Conservation (phyloP, 768 basidiomycete genomes). For the Suillus placidus region DNA sequence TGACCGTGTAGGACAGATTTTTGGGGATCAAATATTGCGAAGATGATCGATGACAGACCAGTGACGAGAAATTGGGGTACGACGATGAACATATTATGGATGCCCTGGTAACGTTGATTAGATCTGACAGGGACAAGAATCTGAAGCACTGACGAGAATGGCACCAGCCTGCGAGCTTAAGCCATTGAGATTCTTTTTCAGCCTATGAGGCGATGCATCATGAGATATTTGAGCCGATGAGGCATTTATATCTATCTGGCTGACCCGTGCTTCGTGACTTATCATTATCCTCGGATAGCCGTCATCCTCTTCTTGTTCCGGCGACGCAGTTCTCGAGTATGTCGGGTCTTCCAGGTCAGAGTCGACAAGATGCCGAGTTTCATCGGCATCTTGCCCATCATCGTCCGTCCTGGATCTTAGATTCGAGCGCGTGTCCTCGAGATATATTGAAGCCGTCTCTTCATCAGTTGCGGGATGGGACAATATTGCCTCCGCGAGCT, state of each 20-base stretch:
- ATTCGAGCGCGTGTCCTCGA: conserved; percentile 39
- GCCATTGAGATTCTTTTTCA: conserved; percentile 26
- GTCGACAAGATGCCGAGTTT: conserved; percentile 25
- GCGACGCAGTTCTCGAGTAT: conserved; percentile 12
- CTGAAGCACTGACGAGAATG: conserved; percentile 61
- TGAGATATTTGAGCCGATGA: conserved; percentile 15
- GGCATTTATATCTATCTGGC: conserved; percentile 44
- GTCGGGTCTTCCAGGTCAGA: conserved; percentile 23
- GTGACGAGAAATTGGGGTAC: conserved; percentile 94
- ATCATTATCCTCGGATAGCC: conserved; percentile 35
- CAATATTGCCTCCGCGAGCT: conserved; percentile 88
- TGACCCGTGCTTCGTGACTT: conserved; percentile 52
- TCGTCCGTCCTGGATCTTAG: conserved; percentile 13
- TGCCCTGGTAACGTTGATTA: conserved; percentile 57
- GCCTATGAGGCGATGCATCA: conserved; percentile 6
- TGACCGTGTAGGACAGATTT: conserved; percentile 46
- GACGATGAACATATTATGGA: conserved; percentile 94
- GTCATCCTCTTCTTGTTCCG: conserved; percentile 19
- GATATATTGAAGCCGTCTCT: conserved; percentile 13
- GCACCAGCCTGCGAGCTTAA: conserved; percentile 87
- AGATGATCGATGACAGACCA: conserved; percentile 81
- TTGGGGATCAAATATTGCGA: conserved; percentile 78
- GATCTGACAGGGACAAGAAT: conserved; percentile 4
- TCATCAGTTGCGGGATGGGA: conserved; percentile 53
- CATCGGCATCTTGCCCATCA: conserved; percentile 33